Evolutionary conservation across 495 filamentous ascomycete genomes (phyloP).

Genomic region (Aspergillus coremiiformis): DNA sequence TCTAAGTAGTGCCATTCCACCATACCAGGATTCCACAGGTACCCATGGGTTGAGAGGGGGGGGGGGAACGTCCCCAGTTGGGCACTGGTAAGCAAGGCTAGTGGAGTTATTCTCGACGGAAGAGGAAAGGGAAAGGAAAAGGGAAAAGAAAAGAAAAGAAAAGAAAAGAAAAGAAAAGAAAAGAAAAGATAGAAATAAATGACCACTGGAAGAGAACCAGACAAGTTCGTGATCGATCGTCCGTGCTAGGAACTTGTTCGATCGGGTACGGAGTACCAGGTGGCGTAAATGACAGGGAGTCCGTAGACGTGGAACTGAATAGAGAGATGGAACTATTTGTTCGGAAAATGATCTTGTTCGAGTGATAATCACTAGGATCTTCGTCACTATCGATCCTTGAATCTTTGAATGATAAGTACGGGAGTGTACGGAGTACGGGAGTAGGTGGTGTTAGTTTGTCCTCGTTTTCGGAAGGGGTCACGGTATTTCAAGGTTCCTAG

Average conservation of each 20-base stretch:
- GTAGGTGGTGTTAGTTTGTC: no score
- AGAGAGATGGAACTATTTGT: slow-evolving; percentile 3
- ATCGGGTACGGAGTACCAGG: slow-evolving; percentile 8
- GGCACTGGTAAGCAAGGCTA: slow-evolving; percentile 12
- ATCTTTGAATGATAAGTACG: no score
- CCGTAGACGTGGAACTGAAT: no score
- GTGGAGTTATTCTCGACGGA: slow-evolving; percentile 13
- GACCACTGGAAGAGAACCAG: no score
- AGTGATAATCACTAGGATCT: slow-evolving; percentile 1
- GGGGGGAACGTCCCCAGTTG: slow-evolving; percentile 3
- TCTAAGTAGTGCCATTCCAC: slow-evolving; percentile 16
- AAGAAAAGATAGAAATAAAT: no score
- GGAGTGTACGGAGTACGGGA: no score
- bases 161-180: neutral
- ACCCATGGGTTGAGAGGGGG: slow-evolving; percentile 5
- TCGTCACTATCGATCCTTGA: neutral
- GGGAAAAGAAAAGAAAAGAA: neutral
- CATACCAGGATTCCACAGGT: slow-evolving; percentile 11
- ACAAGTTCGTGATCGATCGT: slow-evolving; percentile 12
- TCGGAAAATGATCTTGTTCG: neutral
- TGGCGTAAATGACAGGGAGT: slow-evolving; percentile 8
- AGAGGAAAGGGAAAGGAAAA: slow-evolving; percentile 3
- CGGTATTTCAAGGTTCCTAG: no score
- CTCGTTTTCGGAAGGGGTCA: no score
- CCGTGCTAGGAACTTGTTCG: slow-evolving; percentile 14